Base-by-base conservation (phyloP, 129 eudicot species). In the Artemisia annua region DNA sequence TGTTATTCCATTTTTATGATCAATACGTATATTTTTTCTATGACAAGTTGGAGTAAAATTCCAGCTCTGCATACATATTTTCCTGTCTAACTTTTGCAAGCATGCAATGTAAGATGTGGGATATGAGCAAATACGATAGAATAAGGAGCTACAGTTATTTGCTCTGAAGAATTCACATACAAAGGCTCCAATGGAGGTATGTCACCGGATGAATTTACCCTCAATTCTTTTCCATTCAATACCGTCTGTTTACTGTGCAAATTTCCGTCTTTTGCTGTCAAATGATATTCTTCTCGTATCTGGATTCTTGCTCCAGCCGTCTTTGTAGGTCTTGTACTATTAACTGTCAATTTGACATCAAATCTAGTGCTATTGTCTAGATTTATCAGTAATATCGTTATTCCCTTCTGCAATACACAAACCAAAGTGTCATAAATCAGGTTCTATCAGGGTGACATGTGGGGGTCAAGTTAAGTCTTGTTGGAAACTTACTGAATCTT, bases 241-340 rank as follows among this genome's bases (percentile, higher is more conserved):
- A 89, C 58, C 88, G 87, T 86, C 7, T 63, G 73, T 67, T 81
- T 91, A 82, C 96, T 89, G 35, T 89, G 94, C 72, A 92, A 74
- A 66, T 92, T 71, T 26, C 95, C 95, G 28, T 89, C 85, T 75
- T 78, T 71, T 14, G 96, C 78, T n/a, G 96, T 92, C 83, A 92
- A 69, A 71, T 89, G 98, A 81, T 87, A 92, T 78, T 92, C 96
- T 74, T 84, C 84, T 53, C 96, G 77, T 28, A 67, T 72, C 16
- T 70, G 54, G 58, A 18, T 58, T 67, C 59, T 49, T 24, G 10
- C 48, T 63, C 67, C 62, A 24, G 30, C 3, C 22, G 19, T 63
- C 59, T 61, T 81, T 49, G 73, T 83, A 66, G 18, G 73, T 24
- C 20, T 22, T 24, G 84, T 78, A 30, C 80, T 75, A 17, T 81